Percentiles rank a stretch among this genome's conserved stretches.
Conservation (phyloP, 495 filamentous ascomycete genomes). For the Hypoxylon fragiforme region DNA sequence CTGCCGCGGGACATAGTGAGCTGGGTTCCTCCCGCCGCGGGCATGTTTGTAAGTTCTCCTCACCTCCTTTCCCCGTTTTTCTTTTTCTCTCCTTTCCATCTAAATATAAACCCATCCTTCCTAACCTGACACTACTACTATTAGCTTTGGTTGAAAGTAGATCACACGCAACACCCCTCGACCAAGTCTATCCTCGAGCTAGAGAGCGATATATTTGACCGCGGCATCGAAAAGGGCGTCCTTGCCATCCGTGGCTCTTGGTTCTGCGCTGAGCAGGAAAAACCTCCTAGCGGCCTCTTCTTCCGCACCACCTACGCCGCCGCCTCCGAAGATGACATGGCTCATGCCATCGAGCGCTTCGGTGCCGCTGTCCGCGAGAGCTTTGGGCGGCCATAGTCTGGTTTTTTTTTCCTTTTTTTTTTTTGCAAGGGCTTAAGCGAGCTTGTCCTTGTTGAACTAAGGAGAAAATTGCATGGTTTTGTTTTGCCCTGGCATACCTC, state of each 20-base stretch:
- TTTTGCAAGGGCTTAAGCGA: too few relatives aligned
- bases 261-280: conserved; percentile 70
- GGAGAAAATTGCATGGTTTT: too few relatives aligned
- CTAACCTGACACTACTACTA: too few relatives aligned
- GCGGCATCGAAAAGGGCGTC: conserved; percentile 69
- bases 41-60: conserved; percentile 83
- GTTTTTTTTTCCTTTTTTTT: background rate
- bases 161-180: conserved; percentile 72
- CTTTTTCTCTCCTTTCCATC: background rate
- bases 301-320: conserved; percentile 90
- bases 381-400: conserved; percentile 49
- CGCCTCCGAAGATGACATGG: conserved; percentile 72
- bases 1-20: conserved; percentile 76
- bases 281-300: conserved; percentile 61
- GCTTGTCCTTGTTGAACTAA: too few relatives aligned
- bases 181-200: conserved; percentile 67
- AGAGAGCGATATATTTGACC: conserved; percentile 83
- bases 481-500: too few relatives aligned
- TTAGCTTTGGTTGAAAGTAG: conserved; percentile 84
- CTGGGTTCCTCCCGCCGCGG: conserved; percentile 84
- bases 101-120: background rate
- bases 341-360: conserved; percentile 76
- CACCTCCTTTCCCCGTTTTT: background rate
- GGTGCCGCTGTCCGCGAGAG: conserved; percentile 67
- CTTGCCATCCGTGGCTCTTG: conserved; percentile 82